These are phyloP conservation scores for Xylaria venustula DNA, from an alignment of 495 filamentous ascomycete species.

Conservation along the genomic window DNA sequence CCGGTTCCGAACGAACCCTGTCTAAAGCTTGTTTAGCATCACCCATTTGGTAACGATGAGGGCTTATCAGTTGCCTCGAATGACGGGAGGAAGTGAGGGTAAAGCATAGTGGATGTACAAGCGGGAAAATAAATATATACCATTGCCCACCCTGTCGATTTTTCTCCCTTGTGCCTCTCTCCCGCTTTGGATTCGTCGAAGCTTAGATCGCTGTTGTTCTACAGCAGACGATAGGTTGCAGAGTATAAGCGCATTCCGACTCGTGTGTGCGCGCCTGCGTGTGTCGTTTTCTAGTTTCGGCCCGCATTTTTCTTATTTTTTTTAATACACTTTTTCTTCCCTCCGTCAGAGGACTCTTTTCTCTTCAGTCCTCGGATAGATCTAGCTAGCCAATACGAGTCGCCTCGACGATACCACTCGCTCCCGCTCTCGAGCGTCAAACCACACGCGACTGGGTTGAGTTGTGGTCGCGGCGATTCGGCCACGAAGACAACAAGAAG, in stretches of 20 bases:
- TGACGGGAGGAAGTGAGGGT: not conserved
- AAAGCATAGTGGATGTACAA: no score
- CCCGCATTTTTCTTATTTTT: not conserved
- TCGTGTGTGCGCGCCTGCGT: not conserved
- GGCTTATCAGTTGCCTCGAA: conserved; percentile 10
- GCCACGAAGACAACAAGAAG: no score
- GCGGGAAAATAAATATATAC: not conserved
- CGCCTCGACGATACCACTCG: not conserved
- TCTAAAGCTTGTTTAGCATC: not conserved
- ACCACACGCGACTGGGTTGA: conserved; percentile 1
- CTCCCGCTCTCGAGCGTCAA: not conserved
- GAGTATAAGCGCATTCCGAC: not conserved
- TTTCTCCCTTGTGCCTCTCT: not conserved
- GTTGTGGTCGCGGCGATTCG: conserved; percentile 6
- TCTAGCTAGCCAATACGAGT: not conserved
- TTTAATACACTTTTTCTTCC: no score
- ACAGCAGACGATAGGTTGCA: not conserved
- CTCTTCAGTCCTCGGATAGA: not conserved
- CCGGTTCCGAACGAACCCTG: not conserved
- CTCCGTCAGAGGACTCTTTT: no score
- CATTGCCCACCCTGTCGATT: not conserved
- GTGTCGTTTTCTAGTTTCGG: not conserved
- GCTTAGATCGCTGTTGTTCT: not conserved
- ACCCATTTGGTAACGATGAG: not conserved
- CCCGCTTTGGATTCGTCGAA: not conserved